Base-by-base conservation (phyloP, 2,329 filamentous ascomycete species). In the Colletotrichum cereale region DNA sequence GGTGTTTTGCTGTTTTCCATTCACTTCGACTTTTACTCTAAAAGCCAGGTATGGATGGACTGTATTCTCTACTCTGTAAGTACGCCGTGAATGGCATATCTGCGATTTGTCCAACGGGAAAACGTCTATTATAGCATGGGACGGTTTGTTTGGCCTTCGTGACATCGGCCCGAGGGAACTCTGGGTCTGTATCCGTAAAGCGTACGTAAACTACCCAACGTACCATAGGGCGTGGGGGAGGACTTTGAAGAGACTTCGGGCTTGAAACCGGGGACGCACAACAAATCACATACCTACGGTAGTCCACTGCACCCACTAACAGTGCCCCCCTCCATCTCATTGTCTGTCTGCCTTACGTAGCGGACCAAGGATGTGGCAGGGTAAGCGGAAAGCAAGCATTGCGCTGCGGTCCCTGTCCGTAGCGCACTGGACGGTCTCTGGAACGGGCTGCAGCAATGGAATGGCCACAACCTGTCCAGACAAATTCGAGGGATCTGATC, bases 351-450 rank as follows among this genome's bases (percentile, higher is more conserved):
- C 47, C 36, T 40, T 62, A n/a, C 42, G 29, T 40, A 18, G 26
- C 34, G 16, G 24, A 18, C 3, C 62, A 36, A 36, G 66, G 66
- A 69, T 69, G 53, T 26, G 58, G 52, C 61, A 68, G 66, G 48
- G 50, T 42, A 18, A n/a, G 60, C 50, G 12, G 29, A 55, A 16
- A 52, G 40, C 14, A 24, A 44, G 48, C 36, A 48, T 18, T 34
- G 48, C 31, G 31, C 21, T n/a, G 26, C 7, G 42, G 29, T 42
- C 62, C n/a, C 36, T 50, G 11, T 44, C 24, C 12, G 24, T 21
- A 62, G 26, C 50, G 58, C 29, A 64, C 62, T 65, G 40, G 50
- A 65, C 31, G 7, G 26, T 8, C 36, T 12, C 24, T 58, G 40
- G 52, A 38, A 11, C 21, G 36, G 40, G 48, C 26, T 47, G 44